phyloP scores from a whole-genome alignment of 305 asterid species.

The Fraxinus xanthoxyloides region DNA sequence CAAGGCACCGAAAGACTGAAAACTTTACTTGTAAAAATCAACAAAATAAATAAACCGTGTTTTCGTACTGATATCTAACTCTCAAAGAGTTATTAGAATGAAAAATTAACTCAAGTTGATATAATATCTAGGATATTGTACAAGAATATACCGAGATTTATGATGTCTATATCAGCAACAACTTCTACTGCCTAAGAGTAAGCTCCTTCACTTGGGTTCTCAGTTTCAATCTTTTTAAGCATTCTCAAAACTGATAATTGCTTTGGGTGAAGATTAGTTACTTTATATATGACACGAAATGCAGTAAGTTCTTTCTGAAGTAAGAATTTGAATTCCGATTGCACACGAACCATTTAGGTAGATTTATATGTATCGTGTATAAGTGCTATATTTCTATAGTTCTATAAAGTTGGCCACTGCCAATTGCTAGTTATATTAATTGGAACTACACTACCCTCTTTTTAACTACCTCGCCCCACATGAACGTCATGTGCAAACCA shows the following conservation, averaged over 20 bases:
- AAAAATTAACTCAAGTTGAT: neutral
- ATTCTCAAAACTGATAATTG: neutral
- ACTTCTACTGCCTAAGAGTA: neutral
- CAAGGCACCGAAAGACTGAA: slow-evolving; percentile 6
- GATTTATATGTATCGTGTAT: neutral
- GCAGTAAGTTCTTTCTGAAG: neutral
- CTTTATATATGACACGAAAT: neutral
- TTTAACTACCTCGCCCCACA: neutral
- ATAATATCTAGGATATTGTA: neutral
- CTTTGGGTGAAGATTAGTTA: neutral
- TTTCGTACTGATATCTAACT: neutral
- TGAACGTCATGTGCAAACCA: neutral
- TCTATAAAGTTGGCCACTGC: neutral
- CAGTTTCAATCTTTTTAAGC: neutral
- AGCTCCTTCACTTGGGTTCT: slow-evolving; percentile 7
- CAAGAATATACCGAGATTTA: neutral
- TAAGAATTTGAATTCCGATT: neutral
- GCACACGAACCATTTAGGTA: neutral
- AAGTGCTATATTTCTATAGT: neutral
- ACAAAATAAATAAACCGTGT: neutral
- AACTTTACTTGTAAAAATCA: neutral
- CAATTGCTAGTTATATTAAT: neutral
- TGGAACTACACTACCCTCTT: neutral
- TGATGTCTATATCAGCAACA: slow-evolving; percentile 15
- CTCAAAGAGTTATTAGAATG: slow-evolving; percentile 1